phyloP scores from a whole-genome alignment of 768 basidiomycete species.

The Gymnopilus junonius region DNA sequence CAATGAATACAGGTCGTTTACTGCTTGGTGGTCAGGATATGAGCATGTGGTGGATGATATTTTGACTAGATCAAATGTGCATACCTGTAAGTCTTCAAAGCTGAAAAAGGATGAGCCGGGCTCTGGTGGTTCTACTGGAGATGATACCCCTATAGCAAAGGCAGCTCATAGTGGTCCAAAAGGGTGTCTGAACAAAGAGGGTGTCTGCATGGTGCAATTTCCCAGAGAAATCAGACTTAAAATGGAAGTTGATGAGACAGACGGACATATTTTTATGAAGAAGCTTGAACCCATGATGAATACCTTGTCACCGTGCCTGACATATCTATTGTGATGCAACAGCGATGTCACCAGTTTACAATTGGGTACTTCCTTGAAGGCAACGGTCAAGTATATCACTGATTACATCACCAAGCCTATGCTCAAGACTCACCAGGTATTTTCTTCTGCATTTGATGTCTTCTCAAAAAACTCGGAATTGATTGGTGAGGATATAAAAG shows the following conservation, averaged over 20 bases:
- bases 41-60: no score
- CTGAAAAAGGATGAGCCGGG: no score
- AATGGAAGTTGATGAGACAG: constrained; percentile 18
- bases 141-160: neutral
- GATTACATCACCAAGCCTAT: constrained; percentile 32
- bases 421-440: constrained; percentile 23
- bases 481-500: neutral
- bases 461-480: constrained; percentile 17
- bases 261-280: constrained; percentile 29
- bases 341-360: constrained; percentile 18
- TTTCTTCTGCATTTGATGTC: constrained; percentile 20
- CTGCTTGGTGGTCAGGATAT: no score
- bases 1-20: no score
- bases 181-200: constrained; percentile 17
- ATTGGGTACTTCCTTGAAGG: constrained; percentile 38
- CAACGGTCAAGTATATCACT: constrained; percentile 35
- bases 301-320: neutral
- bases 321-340: neutral
- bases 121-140: no score
- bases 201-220: constrained; percentile 31
- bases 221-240: constrained; percentile 20
- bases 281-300: constrained; percentile 27
- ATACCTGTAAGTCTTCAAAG: no score
- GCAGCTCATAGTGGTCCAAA: neutral
- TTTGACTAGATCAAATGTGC: no score